Evolutionary conservation across 805 yeast genomes (phyloP).

Genomic region (Metschnikowia gruessii): DNA sequence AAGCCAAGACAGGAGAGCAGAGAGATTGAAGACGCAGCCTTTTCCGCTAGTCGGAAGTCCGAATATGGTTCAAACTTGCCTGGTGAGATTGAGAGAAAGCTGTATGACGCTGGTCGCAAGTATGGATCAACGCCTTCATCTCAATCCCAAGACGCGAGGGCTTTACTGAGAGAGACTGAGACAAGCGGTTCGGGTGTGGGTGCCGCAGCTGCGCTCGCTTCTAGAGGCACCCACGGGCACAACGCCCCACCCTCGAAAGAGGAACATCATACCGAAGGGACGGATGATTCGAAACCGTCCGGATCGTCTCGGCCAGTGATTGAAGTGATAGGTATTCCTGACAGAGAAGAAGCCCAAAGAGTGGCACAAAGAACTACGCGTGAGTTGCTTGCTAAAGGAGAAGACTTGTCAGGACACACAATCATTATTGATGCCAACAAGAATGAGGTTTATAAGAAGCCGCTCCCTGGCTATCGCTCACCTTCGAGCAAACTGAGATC

Average conservation of each 20-base stretch:
- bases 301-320: constrained; percentile 19
- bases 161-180: background rate
- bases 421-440: constrained; percentile 34
- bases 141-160: background rate
- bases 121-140: background rate
- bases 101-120: constrained; percentile 3
- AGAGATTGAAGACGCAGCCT: constrained; percentile 7
- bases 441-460: constrained; percentile 29
- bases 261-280: background rate
- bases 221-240: background rate
- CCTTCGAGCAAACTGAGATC: background rate
- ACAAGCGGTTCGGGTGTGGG: background rate
- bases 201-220: constrained; percentile 1
- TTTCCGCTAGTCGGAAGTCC: constrained; percentile 1
- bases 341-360: constrained; percentile 28
- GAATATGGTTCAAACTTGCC: background rate
- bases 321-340: constrained; percentile 36
- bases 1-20: constrained; percentile 4
- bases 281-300: background rate
- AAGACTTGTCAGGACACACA: constrained; percentile 33
- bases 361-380: constrained; percentile 33
- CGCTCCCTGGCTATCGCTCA: background rate
- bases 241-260: background rate
- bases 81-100: constrained; percentile 1
- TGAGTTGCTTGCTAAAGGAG: constrained; percentile 30